Percentiles rank a stretch among this genome's conserved stretches.
phyloP scores from a whole-genome alignment of 2,329 filamentous ascomycete genomes.

The Scedosporium boydii region DNA sequence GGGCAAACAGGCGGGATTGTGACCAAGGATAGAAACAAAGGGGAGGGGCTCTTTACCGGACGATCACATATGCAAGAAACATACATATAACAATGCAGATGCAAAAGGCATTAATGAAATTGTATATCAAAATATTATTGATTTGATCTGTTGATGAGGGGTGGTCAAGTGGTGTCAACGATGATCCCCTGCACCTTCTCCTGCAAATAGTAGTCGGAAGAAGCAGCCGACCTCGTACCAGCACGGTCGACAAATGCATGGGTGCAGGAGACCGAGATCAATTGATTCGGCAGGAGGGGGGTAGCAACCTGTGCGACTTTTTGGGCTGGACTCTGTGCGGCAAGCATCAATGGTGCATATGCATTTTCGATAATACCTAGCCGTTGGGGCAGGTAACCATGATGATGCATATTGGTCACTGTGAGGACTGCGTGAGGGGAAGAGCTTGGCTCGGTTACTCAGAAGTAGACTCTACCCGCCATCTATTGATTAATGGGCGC shows the following conservation, averaged over 20 bases:
- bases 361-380: background rate
- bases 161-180: background rate
- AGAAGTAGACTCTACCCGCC: too few relatives aligned
- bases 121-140: background rate
- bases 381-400: background rate
- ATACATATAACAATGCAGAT: background rate
- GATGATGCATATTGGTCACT: background rate
- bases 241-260: background rate
- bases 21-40: background rate
- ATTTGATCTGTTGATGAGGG: background rate
- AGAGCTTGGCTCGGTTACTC: background rate
- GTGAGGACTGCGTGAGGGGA: too few relatives aligned
- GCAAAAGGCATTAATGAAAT: background rate
- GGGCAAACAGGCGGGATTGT: background rate
- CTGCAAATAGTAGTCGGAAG: background rate
- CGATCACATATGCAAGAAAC: background rate
- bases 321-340: background rate
- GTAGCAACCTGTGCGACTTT: background rate
- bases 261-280: background rate
- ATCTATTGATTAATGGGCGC: too few relatives aligned
- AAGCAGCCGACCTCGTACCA: background rate
- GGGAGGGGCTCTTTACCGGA: background rate
- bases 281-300: background rate
- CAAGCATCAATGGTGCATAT: background rate
- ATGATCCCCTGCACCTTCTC: background rate